Conservation (phyloP, 2,329 filamentous ascomycete species). For the Epichloe aotearoae region DNA sequence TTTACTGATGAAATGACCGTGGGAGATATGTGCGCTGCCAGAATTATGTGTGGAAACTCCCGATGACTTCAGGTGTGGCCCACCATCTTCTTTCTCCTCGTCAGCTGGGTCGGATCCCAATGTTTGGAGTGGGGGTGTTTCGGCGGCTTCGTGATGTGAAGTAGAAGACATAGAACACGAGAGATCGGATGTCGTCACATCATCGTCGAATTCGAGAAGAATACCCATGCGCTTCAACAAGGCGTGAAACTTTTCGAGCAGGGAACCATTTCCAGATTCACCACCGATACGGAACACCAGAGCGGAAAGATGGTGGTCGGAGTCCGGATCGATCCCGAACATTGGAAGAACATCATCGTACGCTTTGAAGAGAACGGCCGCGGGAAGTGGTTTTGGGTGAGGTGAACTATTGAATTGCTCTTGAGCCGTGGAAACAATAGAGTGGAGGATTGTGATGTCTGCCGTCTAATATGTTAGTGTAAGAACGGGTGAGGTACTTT, state of each 20-base stretch:
- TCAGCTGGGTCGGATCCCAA: background rate
- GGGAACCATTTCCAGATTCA: slow-evolving; percentile 38
- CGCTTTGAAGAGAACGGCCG: slow-evolving; percentile 66
- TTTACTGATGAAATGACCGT: background rate
- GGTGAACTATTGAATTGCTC: slow-evolving; percentile 42
- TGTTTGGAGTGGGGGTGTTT: background rate
- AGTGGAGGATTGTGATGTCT: slow-evolving; percentile 71
- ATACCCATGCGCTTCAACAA: slow-evolving; percentile 59
- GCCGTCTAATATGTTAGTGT: background rate
- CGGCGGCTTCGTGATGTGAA: background rate
- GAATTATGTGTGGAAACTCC: no score
- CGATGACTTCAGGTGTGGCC: background rate
- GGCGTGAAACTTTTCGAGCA: slow-evolving; percentile 58
- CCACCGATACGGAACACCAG: slow-evolving; percentile 70
- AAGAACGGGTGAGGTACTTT: background rate
- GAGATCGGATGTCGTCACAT: slow-evolving; percentile 9
- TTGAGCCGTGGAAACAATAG: slow-evolving; percentile 62
- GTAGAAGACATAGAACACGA: background rate
- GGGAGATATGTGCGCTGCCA: background rate
- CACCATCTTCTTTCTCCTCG: background rate
- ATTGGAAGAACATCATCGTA: slow-evolving; percentile 65
- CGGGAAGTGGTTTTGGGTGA: slow-evolving; percentile 52
- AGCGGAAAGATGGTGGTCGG: slow-evolving; percentile 62
- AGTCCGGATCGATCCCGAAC: slow-evolving; percentile 55
- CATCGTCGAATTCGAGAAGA: slow-evolving; percentile 46